phyloP scores from a whole-genome alignment of 805 yeast genomes.

The Candida coquimbonensis region DNA sequence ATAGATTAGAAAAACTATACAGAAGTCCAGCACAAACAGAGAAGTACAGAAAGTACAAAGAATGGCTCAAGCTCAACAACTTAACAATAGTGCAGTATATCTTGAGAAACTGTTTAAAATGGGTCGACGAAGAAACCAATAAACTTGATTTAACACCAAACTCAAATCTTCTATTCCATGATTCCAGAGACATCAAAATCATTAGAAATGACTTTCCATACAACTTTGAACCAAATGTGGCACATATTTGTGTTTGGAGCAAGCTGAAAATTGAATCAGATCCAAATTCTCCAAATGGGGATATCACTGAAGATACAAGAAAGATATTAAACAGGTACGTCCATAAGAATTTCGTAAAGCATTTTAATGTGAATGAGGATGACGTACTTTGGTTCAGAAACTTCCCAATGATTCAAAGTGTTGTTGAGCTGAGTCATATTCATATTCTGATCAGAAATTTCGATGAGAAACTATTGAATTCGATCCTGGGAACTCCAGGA shows the following conservation, averaged over 20 bases:
- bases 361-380: slow-evolving; percentile 32
- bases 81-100: background rate
- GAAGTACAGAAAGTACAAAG: slow-evolving; percentile 1
- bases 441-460: slow-evolving; percentile 46
- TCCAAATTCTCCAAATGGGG: slow-evolving; percentile 46
- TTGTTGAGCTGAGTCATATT: slow-evolving; percentile 59
- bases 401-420: slow-evolving; percentile 64
- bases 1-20: background rate
- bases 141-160: slow-evolving; percentile 8
- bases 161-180: slow-evolving; percentile 19
- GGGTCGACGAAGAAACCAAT: slow-evolving; percentile 7
- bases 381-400: slow-evolving; percentile 56
- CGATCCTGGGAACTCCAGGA: slow-evolving; percentile 10
- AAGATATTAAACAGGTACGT: slow-evolving; percentile 42
- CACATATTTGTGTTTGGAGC: slow-evolving; percentile 64
- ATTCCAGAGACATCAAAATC: slow-evolving; percentile 31
- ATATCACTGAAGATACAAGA: slow-evolving; percentile 30
- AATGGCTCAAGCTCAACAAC: background rate
- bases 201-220: slow-evolving; percentile 62
- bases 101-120: background rate
- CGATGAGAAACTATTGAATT: background rate
- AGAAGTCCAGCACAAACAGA: background rate
- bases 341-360: slow-evolving; percentile 32
- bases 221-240: slow-evolving; percentile 42
- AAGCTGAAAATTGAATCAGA: slow-evolving; percentile 38